Evolutionary conservation across 768 basidiomycete genomes (phyloP).

Genomic region (Leccinum truebloodii): DNA sequence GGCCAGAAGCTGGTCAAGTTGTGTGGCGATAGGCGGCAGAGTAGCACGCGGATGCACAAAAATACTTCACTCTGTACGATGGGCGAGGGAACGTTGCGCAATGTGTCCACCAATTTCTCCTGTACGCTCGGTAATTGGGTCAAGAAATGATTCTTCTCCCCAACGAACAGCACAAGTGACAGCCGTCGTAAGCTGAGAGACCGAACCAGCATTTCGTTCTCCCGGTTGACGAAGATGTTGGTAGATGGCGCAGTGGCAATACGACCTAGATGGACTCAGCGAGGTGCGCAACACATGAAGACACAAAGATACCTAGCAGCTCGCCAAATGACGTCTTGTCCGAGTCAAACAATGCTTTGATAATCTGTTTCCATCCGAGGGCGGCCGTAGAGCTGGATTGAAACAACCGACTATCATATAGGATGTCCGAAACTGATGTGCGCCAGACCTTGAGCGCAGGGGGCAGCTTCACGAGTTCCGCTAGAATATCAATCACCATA

Average conservation of each 20-base stretch:
- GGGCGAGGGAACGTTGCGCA: slow-evolving; percentile 77
- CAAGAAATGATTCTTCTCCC: slow-evolving; percentile 90
- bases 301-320: slow-evolving; percentile 61
- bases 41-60: slow-evolving; percentile 85
- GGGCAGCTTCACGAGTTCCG: slow-evolving; percentile 78
- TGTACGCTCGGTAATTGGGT: slow-evolving; percentile 91
- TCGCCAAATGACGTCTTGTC: slow-evolving; percentile 89
- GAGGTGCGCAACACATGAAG: slow-evolving; percentile 29
- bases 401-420: slow-evolving; percentile 89
- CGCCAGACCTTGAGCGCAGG: slow-evolving; percentile 85
- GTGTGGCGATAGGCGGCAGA: slow-evolving; percentile 88
- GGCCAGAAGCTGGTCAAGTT: slow-evolving; percentile 98
- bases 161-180: slow-evolving; percentile 82
- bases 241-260: slow-evolving; percentile 85
- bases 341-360: slow-evolving; percentile 77
- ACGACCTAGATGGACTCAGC: slow-evolving; percentile 49
- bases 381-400: slow-evolving; percentile 61
- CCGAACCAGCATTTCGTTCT: slow-evolving; percentile 88
- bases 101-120: slow-evolving; percentile 92
- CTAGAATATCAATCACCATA: slow-evolving; percentile 63
- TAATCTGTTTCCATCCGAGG: slow-evolving; percentile 70
- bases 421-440: slow-evolving; percentile 71
- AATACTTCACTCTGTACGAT: slow-evolving; percentile 94
- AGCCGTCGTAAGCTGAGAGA: slow-evolving; percentile 86
- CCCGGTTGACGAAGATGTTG: slow-evolving; percentile 94